Conservation (phyloP, 2,329 filamentous ascomycete genomes). For the Drechslerella stenobrocha region DNA sequence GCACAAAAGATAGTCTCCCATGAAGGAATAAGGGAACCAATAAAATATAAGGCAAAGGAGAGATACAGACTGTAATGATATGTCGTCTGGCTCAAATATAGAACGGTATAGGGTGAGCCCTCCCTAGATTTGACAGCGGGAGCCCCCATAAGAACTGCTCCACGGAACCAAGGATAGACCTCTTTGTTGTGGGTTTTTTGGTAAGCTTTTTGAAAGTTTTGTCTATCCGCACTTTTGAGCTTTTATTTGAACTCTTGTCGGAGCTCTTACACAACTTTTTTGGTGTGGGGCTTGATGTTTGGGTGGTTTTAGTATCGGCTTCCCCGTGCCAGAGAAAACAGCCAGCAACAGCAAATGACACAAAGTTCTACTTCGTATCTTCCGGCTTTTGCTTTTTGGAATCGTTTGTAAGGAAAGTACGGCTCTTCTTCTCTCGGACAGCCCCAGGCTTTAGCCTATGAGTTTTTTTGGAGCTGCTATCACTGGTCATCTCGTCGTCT, state of each 20-base stretch:
- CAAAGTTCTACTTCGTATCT: conserved; percentile 34
- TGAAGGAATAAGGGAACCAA: conserved; percentile 14
- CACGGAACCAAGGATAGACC: conserved; percentile 11
- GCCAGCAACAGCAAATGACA: conserved; percentile 2
- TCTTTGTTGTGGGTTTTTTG: conserved; percentile 11
- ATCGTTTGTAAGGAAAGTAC: conserved; percentile 33
- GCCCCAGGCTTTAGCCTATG: conserved; percentile 24
- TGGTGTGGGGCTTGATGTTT: not conserved
- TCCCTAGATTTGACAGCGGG: conserved; percentile 16
- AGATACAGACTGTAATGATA: not conserved
- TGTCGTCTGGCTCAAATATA: conserved; percentile 9
- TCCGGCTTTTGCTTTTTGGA: conserved; percentile 36
- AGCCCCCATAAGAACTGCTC: conserved; percentile 7
- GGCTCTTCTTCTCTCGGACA: conserved; percentile 41
- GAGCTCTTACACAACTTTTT: conserved; percentile 13
- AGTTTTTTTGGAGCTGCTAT: conserved; percentile 27
- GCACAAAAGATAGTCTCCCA: conserved; percentile 39
- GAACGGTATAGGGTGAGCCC: conserved; percentile 20
- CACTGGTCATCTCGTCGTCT: conserved; percentile 36
- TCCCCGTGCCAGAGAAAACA: not conserved
- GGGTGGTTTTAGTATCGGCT: not conserved
- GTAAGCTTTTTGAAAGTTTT: conserved; percentile 27
- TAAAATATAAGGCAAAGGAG: conserved; percentile 1
- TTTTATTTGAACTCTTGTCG: conserved; percentile 18
- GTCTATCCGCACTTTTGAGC: conserved; percentile 25